phyloP scores from a whole-genome alignment of 371 early-diverging fungal genomes.

The Chytridium lagenaria region DNA sequence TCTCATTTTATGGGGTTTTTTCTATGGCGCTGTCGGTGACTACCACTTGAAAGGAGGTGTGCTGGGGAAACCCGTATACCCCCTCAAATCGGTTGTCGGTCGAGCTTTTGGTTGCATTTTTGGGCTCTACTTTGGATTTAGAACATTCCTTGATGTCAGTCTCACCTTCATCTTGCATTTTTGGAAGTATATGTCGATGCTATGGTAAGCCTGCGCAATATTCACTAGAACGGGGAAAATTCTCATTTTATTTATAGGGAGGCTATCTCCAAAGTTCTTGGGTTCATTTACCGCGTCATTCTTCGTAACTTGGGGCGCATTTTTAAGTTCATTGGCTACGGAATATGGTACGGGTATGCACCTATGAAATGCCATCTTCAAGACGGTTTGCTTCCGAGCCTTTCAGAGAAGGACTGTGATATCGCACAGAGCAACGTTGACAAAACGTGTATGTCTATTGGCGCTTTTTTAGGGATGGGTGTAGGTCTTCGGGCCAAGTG shows the following conservation, averaged over 20 bases:
- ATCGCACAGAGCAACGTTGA: not conserved
- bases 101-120: not conserved
- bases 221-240: not conserved
- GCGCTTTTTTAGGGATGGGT: not conserved
- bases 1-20: slow-evolving; percentile 1
- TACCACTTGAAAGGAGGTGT: not conserved
- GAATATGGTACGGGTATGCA: not conserved
- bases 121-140: slow-evolving; percentile 14
- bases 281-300: slow-evolving; percentile 8
- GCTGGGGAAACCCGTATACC: slow-evolving; percentile 7
- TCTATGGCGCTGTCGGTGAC: slow-evolving; percentile 7
- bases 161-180: slow-evolving; percentile 6
- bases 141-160: slow-evolving; percentile 11
- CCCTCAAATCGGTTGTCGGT: not conserved
- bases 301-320: not conserved
- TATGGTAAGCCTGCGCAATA: slow-evolving; percentile 8
- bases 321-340: not conserved
- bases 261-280: slow-evolving; percentile 1
- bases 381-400: not conserved
- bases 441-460: not conserved
- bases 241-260: not conserved
- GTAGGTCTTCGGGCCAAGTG: not conserved
- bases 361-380: not conserved
- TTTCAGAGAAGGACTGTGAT: not conserved
- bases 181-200: slow-evolving; percentile 16